phyloP scores from a whole-genome alignment of 1,284 basidiomycete species.

The Volvariella surrecta region DNA sequence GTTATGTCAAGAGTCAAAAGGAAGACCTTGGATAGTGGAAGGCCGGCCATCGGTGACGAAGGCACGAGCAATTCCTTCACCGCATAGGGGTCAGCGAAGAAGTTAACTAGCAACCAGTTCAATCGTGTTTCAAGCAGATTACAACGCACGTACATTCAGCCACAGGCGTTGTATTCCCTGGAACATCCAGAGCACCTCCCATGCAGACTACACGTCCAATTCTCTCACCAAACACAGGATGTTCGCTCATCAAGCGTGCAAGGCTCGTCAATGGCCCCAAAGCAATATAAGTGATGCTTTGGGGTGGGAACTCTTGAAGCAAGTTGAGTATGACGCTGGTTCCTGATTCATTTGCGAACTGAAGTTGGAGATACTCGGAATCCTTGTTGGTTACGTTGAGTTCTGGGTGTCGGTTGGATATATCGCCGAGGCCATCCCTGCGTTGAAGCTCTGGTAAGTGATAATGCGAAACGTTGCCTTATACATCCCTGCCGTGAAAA shows the following conservation, averaged over 20 bases:
- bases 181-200: constrained; percentile 95
- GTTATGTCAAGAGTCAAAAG: constrained; percentile 80
- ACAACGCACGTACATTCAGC: constrained; percentile 58
- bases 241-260: constrained; percentile 55
- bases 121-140: constrained; percentile 2
- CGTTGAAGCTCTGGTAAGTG: too few relatives aligned
- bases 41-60: constrained; percentile 22
- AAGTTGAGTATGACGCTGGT: constrained; percentile 64
- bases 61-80: constrained; percentile 57
- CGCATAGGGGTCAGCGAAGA: constrained; percentile 88
- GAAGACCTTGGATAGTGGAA: constrained; percentile 60
- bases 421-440: constrained; percentile 78
- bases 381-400: constrained; percentile 39
- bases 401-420: constrained; percentile 68
- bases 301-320: constrained; percentile 47
- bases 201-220: constrained; percentile 79
- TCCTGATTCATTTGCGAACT: constrained; percentile 29
- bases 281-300: constrained; percentile 75
- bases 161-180: constrained; percentile 80
- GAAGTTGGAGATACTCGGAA: constrained; percentile 33
- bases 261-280: constrained; percentile 89
- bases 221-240: constrained; percentile 47
- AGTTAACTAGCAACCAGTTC: constrained; percentile 63
- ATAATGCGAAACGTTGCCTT: not conserved
- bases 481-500: constrained; percentile 71